Conservation (phyloP, 2,329 filamentous ascomycete species). For the Cladosporium velox region DNA sequence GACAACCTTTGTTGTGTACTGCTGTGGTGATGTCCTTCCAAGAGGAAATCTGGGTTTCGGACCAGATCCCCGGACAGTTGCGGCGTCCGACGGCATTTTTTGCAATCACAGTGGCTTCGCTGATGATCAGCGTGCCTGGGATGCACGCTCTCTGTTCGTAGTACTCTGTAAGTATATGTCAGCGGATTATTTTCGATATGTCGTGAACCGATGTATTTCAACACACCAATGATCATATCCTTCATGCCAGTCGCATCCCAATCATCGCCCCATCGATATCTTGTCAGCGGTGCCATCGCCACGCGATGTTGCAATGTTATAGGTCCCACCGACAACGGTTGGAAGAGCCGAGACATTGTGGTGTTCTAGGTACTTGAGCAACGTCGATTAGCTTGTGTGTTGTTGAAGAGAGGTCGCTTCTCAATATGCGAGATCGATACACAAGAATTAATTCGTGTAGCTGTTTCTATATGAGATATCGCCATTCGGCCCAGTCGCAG, state of each 20-base stretch:
- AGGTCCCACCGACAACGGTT: constrained; percentile 46
- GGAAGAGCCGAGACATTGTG: constrained; percentile 36
- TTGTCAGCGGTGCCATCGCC: constrained; percentile 60
- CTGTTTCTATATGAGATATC: neutral
- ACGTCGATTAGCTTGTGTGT: neutral
- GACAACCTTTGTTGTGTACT: constrained; percentile 54
- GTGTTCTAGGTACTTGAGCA: neutral
- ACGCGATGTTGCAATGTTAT: constrained; percentile 50
- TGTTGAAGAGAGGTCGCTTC: neutral
- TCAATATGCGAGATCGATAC: neutral
- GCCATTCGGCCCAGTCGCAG: neutral
- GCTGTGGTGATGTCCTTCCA: constrained; percentile 56
- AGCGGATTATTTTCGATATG: constrained; percentile 35
- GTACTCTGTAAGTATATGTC: constrained; percentile 33
- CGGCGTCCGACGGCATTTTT: constrained; percentile 32
- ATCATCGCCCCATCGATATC: constrained; percentile 49
- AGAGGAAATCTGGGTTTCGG: constrained; percentile 46
- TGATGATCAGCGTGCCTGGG: constrained; percentile 38
- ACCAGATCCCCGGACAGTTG: constrained; percentile 37
- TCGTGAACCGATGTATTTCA: constrained; percentile 33
- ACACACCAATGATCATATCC: constrained; percentile 18
- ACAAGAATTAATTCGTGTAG: no score
- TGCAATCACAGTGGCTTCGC: constrained; percentile 41
- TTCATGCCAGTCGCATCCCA: constrained; percentile 7
- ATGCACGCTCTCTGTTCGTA: constrained; percentile 36